Evolutionary conservation across 2,329 filamentous ascomycete species (phyloP).

Genomic region (Cercospora brassicicola): DNA sequence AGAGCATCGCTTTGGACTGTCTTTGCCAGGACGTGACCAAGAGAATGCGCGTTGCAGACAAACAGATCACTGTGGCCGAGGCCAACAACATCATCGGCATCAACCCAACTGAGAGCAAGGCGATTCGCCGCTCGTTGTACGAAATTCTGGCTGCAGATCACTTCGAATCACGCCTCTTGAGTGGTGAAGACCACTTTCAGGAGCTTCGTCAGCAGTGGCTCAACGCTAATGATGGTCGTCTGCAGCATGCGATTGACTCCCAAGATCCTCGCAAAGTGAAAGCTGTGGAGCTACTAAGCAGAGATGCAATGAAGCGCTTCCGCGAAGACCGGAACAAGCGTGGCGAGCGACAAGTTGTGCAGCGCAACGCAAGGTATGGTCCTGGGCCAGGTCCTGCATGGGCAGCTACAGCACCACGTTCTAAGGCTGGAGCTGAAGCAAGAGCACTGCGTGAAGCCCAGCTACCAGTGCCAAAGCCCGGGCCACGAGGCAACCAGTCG

Average conservation of each 20-base stretch:
- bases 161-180: slow-evolving; percentile 72
- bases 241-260: slow-evolving; percentile 27
- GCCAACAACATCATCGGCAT: slow-evolving; percentile 71
- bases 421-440: slow-evolving; percentile 14
- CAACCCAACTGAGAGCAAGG: slow-evolving; percentile 66
- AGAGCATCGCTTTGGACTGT: slow-evolving; percentile 70
- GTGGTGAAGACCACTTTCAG: slow-evolving; percentile 69
- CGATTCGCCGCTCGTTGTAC: slow-evolving; percentile 66
- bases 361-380: slow-evolving; percentile 37
- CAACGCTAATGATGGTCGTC: slow-evolving; percentile 19
- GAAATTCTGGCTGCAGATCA: slow-evolving; percentile 63
- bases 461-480: slow-evolving; percentile 13
- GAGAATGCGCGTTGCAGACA: slow-evolving; percentile 65
- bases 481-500: slow-evolving; percentile 7
- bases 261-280: slow-evolving; percentile 54
- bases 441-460: slow-evolving; percentile 15
- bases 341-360: slow-evolving; percentile 21
- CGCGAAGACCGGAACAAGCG: slow-evolving; percentile 63
- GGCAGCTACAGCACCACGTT: slow-evolving; percentile 22
- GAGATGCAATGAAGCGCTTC: slow-evolving; percentile 75
- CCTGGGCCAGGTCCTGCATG: slow-evolving; percentile 46
- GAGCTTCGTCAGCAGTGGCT: slow-evolving; percentile 70
- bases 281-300: slow-evolving; percentile 69
- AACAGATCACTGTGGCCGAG: slow-evolving; percentile 69
- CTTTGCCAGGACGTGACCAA: slow-evolving; percentile 83